phyloP scores from a whole-genome alignment of 345 rosid species.

The Salix caprea region DNA sequence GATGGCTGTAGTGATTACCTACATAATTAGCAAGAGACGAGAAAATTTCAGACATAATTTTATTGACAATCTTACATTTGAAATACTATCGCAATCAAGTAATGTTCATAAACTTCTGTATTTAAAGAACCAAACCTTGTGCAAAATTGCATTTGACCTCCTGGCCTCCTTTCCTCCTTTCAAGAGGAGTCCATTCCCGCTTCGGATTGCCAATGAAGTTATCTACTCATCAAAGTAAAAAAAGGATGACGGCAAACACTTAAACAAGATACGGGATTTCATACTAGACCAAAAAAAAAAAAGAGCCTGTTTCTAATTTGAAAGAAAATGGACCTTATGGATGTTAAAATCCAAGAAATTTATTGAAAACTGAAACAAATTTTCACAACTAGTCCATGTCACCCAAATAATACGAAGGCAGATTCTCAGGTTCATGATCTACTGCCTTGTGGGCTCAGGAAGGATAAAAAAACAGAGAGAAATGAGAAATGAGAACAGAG shows the following conservation, averaged over 20 bases:
- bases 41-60: slow-evolving; percentile 11
- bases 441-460: too few relatives aligned
- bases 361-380: too few relatives aligned
- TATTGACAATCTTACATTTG: neutral
- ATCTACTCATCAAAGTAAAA: slow-evolving; percentile 50
- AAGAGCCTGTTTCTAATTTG: too few relatives aligned
- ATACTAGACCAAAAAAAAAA: too few relatives aligned
- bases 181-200: slow-evolving; percentile 90
- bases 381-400: too few relatives aligned
- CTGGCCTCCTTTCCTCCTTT: slow-evolving; percentile 98
- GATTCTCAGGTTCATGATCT: too few relatives aligned
- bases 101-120: neutral
- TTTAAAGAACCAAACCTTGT: slow-evolving; percentile 53
- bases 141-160: slow-evolving; percentile 87
- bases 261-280: neutral
- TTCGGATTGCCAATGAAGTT: slow-evolving; percentile 89
- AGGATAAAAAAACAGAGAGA: too few relatives aligned
- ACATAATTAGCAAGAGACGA: slow-evolving; percentile 14
- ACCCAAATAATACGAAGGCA: too few relatives aligned
- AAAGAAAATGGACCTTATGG: too few relatives aligned
- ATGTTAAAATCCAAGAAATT: too few relatives aligned
- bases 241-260: slow-evolving; percentile 4
- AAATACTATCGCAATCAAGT: too few relatives aligned
- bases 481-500: too few relatives aligned
- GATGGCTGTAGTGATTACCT: slow-evolving; percentile 90